Base-by-base conservation (phyloP, 225 moss, liverwort and hornwort genomes). In the Marchantia paleacea region DNA sequence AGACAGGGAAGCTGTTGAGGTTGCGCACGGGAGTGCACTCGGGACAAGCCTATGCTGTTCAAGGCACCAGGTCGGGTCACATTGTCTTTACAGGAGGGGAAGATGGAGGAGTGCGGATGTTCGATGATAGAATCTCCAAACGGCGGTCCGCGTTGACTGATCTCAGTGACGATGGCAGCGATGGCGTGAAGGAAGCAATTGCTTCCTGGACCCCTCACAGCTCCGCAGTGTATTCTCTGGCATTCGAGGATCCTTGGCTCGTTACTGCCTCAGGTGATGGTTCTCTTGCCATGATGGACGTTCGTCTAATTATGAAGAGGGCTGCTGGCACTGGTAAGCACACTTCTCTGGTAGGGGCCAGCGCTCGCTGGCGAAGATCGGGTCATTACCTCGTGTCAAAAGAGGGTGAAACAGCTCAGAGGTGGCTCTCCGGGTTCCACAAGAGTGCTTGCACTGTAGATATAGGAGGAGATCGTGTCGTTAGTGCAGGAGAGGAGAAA, bases 181-280 rank as follows among this genome's bases (percentile, higher is more conserved):
- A 84, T 74, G 87, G 82, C 6, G 25, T 72, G 62, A 83, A 78
- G 72, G 91, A 93, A 72, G 83, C 94, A 1, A 84, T 95, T 25
- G 95, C 92, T 48, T 89, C 91, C 28, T 99, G 97, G 97, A 90
- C 79, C 83, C 91, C 89, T 22, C 93, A 99, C 48, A 84, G 86
- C 55, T 86, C 90, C 47, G 85, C 93, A 24, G 87, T 99, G 54
- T 91, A 93, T 83, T 91, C 95, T 9, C 79, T 99, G 75, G 97
- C 95, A n/a, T 99, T 91, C 55, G 95, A 95, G 73, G 97, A 99
- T 84, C 97, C 95, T 7, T 99, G 97, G 97, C 92, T 99, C 50
- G 89, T 99, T 53, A 93, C 95, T 29, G 83, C 93, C 15, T 92
- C 92, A 20, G 92, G 89, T n/a, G 91, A 99, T 73, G 97, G 97